Percentiles rank a stretch among this genome's conserved stretches.
Conservation (phyloP, 2,329 filamentous ascomycete genomes). For the Ascocoryne sarcoides region DNA sequence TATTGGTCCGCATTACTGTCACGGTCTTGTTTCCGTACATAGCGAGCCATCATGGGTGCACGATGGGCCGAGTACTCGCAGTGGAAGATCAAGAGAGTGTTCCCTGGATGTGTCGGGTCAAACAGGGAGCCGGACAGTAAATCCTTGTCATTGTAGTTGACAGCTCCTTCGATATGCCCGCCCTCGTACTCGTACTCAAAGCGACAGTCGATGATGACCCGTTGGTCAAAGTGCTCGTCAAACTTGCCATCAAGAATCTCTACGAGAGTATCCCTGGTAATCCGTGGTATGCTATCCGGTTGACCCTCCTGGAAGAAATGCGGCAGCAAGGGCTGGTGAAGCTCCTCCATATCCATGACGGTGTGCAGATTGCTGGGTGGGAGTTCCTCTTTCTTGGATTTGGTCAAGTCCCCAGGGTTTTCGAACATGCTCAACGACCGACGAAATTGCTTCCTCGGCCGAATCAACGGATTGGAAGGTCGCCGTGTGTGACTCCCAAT, state of each 20-base stretch:
- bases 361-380: constrained; percentile 54
- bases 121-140: constrained; percentile 74
- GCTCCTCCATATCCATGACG: constrained; percentile 76
- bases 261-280: constrained; percentile 71
- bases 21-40: constrained; percentile 83
- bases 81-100: constrained; percentile 83
- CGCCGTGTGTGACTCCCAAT: constrained; percentile 63
- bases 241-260: constrained; percentile 84
- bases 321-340: constrained; percentile 65
- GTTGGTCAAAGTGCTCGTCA: constrained; percentile 65
- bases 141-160: constrained; percentile 98
- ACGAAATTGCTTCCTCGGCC: constrained; percentile 80
- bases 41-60: constrained; percentile 91
- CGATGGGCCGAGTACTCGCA: constrained; percentile 98
- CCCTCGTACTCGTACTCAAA: constrained; percentile 99
- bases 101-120: constrained; percentile 50
- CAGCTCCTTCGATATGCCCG: constrained; percentile 84
- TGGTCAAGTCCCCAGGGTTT: constrained; percentile 78
- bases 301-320: constrained; percentile 76
- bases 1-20: constrained; percentile 78
- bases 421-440: constrained; percentile 98
- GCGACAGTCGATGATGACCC: constrained; percentile 87
- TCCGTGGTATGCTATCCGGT: constrained; percentile 79
- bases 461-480: constrained; percentile 59
- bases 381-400: constrained; percentile 58